A percentile compares a stretch with the other conserved stretches of the same genome.
Evolutionary conservation across 495 filamentous ascomycete species (phyloP).

Genomic region (Ascodesmis nigricans): DNA sequence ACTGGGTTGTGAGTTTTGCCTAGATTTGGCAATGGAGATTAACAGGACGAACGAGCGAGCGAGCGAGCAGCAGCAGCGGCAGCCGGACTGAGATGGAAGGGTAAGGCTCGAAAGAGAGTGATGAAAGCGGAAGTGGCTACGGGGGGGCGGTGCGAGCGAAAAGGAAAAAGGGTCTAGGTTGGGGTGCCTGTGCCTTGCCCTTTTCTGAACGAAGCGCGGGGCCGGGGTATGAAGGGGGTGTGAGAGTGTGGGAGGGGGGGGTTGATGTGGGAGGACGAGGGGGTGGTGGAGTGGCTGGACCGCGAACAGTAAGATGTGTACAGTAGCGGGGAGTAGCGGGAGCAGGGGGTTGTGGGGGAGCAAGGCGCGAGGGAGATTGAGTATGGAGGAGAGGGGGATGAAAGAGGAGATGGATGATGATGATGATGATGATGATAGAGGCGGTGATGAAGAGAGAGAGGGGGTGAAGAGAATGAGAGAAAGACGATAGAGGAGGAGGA

Average conservation of each 20-base stretch:
- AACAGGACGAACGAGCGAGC: slow-evolving; percentile 4
- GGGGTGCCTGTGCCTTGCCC: slow-evolving; percentile 3
- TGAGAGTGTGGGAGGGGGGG: slow-evolving; percentile 20
- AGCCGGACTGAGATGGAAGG: slow-evolving; percentile 6
- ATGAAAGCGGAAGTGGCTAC: slow-evolving; percentile 9
- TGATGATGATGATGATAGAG: slow-evolving; percentile 25
- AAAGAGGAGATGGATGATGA: slow-evolving; percentile 29
- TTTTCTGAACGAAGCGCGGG: slow-evolving; percentile 16
- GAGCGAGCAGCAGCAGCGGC: slow-evolving; percentile 3
- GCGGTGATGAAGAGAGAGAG: slow-evolving; percentile 21
- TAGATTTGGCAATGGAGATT: slow-evolving; percentile 8
- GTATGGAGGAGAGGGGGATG: slow-evolving; percentile 16
- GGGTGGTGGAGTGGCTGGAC: too few relatives aligned
- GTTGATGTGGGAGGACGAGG: slow-evolving; percentile 21
- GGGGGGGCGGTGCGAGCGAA: slow-evolving; percentile 5
- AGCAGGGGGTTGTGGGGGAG: slow-evolving; percentile 15
- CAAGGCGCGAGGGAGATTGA: neutral
- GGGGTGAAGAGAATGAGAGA: slow-evolving; percentile 13
- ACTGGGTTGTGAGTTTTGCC: slow-evolving; percentile 7
- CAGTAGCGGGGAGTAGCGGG: too few relatives aligned
- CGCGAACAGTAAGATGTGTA: too few relatives aligned
- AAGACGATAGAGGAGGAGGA: slow-evolving; percentile 13
- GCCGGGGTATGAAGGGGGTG: slow-evolving; percentile 19
- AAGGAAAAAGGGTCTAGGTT: slow-evolving; percentile 9
- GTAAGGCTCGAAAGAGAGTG: slow-evolving; percentile 7